A percentile compares a stretch with the other conserved stretches of the same genome.
Evolutionary conservation across 2,329 filamentous ascomycete genomes (phyloP).

Genomic region (Colletotrichum sansevieriae): DNA sequence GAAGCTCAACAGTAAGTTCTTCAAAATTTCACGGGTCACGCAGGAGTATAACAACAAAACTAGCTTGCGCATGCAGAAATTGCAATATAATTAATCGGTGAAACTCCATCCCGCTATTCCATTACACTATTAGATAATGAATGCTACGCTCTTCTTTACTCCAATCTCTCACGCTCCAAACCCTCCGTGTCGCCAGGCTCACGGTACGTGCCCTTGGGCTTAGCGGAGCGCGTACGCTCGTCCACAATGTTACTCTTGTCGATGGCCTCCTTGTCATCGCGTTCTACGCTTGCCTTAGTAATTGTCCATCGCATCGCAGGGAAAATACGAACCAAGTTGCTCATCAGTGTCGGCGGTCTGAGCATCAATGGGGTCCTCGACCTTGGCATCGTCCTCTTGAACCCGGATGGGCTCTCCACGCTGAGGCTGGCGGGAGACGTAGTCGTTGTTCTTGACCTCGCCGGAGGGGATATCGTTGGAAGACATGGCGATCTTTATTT

Average conservation of each 20-base stretch:
- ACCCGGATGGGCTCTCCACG: conserved; percentile 50
- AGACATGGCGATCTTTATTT: conserved; percentile 26
- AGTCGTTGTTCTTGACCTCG: conserved; percentile 41
- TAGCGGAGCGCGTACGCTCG: conserved; percentile 51
- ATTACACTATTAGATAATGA: too few species aligned
- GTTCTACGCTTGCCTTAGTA: conserved; percentile 42
- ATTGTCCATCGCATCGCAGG: fast-evolving
- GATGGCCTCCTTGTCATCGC: conserved; percentile 54
- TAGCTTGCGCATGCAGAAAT: too few species aligned
- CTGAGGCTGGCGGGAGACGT: conserved; percentile 50
- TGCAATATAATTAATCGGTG: too few species aligned
- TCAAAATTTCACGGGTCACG: too few species aligned
- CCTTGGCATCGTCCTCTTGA: conserved; percentile 48
- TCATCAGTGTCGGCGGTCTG: conserved; percentile 50
- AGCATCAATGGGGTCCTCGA: conserved; percentile 52
- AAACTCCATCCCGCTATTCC: too few species aligned
- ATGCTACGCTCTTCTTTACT: not conserved
- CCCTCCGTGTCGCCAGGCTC: conserved; percentile 53
- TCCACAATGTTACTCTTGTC: conserved; percentile 53
- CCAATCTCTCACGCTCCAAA: conserved; percentile 18
- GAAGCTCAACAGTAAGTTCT: too few species aligned
- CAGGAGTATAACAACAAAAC: too few species aligned
- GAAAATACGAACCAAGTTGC: conserved; percentile 49
- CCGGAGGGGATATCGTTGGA: conserved; percentile 24
- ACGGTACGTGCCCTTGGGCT: conserved; percentile 46